Evolutionary conservation across 768 basidiomycete genomes (phyloP).

Genomic region (Glaciozyma antarctica): DNA sequence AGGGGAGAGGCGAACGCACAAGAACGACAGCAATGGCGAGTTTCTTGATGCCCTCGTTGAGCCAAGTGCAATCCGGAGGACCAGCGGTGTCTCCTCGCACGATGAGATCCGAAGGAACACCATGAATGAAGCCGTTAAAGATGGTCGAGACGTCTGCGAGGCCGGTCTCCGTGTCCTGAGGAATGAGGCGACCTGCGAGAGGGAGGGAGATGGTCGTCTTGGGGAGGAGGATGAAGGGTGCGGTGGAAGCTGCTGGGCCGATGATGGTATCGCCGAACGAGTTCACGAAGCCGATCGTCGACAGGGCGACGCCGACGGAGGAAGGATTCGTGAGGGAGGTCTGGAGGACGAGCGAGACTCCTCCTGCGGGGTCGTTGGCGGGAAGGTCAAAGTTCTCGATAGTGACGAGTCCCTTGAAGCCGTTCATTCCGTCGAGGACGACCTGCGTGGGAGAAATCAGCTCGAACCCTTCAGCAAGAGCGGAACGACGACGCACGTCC

Average conservation of each 20-base stretch:
- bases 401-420: slow-evolving; percentile 53
- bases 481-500: slow-evolving; percentile 28
- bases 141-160: slow-evolving; percentile 54
- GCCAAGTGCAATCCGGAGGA: slow-evolving; percentile 50
- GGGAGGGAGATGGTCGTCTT: slow-evolving; percentile 48
- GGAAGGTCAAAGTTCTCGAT: slow-evolving; percentile 64
- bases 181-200: slow-evolving; percentile 56
- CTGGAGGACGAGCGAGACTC: slow-evolving; percentile 58
- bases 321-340: slow-evolving; percentile 60
- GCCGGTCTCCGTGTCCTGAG: slow-evolving; percentile 44
- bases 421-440: slow-evolving; percentile 61
- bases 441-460: slow-evolving; percentile 37
- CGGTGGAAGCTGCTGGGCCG: slow-evolving; percentile 50
- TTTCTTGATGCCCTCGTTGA: slow-evolving; percentile 60
- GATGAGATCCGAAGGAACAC: slow-evolving; percentile 8
- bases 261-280: slow-evolving; percentile 47
- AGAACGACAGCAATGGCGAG: slow-evolving; percentile 53
- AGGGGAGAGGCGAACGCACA: slow-evolving; percentile 43
- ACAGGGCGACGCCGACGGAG: slow-evolving; percentile 61
- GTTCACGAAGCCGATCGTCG: slow-evolving; percentile 54
- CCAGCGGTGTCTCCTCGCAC: slow-evolving; percentile 39
- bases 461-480: too few species aligned
- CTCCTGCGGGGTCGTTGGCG: slow-evolving; percentile 59
- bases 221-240: slow-evolving; percentile 51
- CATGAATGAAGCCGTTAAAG: slow-evolving; percentile 57